Conservation (phyloP, 139 green algal species). For the Edaphochlamys debaryana region DNA sequence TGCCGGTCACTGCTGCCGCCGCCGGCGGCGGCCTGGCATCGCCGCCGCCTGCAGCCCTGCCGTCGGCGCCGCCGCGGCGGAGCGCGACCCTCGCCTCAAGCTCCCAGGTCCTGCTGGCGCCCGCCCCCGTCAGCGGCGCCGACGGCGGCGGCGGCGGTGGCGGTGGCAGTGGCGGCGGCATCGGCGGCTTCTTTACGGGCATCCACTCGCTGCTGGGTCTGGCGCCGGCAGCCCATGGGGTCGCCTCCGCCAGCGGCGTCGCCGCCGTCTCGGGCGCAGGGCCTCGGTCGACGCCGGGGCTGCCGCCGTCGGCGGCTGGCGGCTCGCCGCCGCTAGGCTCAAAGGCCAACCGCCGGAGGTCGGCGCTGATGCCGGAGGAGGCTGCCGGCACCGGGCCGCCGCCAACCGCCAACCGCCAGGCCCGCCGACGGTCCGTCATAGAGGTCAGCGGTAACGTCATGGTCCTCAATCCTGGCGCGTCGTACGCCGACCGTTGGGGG, state of each 20-base stretch:
- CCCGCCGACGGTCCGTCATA: conserved; percentile 22
- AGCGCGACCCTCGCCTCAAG: too few species aligned
- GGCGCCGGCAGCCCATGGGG: not conserved
- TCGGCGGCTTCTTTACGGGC: not conserved
- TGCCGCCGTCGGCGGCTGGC: too few species aligned
- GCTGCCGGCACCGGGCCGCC: not conserved
- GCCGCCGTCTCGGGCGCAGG: too few species aligned
- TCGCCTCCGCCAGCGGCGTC: not conserved
- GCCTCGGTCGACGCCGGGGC: too few species aligned
- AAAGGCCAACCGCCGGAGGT: too few species aligned
- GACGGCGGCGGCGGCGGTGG: not conserved
- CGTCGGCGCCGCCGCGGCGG: not conserved
- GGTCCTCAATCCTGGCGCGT: not conserved
- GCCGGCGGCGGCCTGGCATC: not conserved
- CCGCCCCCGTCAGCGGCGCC: not conserved
- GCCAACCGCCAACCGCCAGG: not conserved
- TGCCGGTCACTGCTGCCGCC: too few species aligned
- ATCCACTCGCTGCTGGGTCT: conserved; percentile 18
- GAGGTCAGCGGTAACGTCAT: conserved; percentile 31
- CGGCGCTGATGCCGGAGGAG: too few species aligned
- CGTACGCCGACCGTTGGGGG: not conserved
- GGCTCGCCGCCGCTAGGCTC: too few species aligned
- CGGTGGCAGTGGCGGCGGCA: not conserved
- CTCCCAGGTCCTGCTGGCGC: too few species aligned
- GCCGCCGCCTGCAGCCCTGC: not conserved